Evolutionary conservation across 768 basidiomycete species (phyloP).

Genomic region (Amanita inopinata): DNA sequence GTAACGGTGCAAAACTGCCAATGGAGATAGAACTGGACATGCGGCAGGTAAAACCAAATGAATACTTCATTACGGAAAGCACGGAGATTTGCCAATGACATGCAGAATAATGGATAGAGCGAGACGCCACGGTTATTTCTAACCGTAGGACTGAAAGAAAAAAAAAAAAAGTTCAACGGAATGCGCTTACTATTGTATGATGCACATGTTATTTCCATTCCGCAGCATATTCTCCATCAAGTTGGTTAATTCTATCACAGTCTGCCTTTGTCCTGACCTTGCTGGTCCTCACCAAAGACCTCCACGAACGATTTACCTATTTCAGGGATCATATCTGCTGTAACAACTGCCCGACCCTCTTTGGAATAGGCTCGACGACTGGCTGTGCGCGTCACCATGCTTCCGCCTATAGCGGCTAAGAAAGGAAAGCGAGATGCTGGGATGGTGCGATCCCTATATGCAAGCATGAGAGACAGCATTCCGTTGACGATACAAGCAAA

Average conservation of each 20-base stretch:
- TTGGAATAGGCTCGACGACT: constrained; percentile 69
- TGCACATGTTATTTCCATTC: too few species aligned
- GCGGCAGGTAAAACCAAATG: too few species aligned
- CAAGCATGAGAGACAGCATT: neutral
- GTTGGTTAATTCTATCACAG: neutral
- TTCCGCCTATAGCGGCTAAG: constrained; percentile 77
- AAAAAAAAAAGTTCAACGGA: neutral
- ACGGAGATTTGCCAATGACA: too few species aligned
- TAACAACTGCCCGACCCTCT: constrained; percentile 74
- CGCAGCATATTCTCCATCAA: too few species aligned
- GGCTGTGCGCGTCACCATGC: constrained; percentile 80
- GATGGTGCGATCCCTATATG: constrained; percentile 39
- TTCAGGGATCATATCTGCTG: constrained; percentile 65
- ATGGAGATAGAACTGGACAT: too few species aligned
- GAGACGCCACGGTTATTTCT: too few species aligned
- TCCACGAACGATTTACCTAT: constrained; percentile 64
- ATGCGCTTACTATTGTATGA: neutral
- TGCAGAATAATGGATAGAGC: too few species aligned
- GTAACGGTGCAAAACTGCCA: too few species aligned
- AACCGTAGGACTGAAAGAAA: too few species aligned
- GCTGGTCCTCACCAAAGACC: constrained; percentile 49
- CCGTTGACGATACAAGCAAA: neutral
- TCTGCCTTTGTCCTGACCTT: constrained; percentile 26
- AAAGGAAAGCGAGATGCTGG: constrained; percentile 65
- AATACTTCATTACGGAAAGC: too few species aligned